These are phyloP conservation scores for Petunia hybrid DNA, from an alignment of 305 asterid genomes.

Conservation along the genomic window DNA sequence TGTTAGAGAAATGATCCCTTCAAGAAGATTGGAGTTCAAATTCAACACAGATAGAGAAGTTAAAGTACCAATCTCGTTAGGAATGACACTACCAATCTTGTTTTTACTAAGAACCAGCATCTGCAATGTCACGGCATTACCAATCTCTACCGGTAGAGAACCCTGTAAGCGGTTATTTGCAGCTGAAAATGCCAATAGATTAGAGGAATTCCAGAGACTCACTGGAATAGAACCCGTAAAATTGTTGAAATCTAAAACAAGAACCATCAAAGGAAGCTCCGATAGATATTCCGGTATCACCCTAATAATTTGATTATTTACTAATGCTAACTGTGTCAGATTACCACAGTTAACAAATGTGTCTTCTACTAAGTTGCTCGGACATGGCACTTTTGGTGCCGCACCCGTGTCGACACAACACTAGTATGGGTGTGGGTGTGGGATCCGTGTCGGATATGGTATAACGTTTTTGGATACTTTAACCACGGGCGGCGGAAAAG, in stretches of 20 bases:
- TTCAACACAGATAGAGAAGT: slow-evolving; percentile 61
- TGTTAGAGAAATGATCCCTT: slow-evolving; percentile 60
- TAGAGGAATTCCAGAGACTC: slow-evolving; percentile 61
- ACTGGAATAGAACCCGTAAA: slow-evolving; percentile 74
- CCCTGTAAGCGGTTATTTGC: slow-evolving; percentile 76
- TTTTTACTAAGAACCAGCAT: slow-evolving; percentile 70
- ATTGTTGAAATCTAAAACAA: slow-evolving; percentile 84
- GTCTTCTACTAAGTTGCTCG: slow-evolving; percentile 29
- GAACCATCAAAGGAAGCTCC: slow-evolving; percentile 69
- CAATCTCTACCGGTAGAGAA: slow-evolving; percentile 56
- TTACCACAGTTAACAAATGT: slow-evolving; percentile 69
- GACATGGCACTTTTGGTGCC: too few species aligned
- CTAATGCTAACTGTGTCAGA: slow-evolving; percentile 62
- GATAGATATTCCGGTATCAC: slow-evolving; percentile 70
- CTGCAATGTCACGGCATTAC: slow-evolving; percentile 58
- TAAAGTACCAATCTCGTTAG: slow-evolving; percentile 65
- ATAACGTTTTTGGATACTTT: too few species aligned
- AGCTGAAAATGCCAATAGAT: slow-evolving; percentile 75
- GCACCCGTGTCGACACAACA: too few species aligned
- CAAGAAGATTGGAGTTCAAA: slow-evolving; percentile 72
- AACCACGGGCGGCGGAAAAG: too few species aligned
- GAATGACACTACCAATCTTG: slow-evolving; percentile 60
- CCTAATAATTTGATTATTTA: slow-evolving; percentile 66
- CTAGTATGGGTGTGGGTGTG: too few species aligned
- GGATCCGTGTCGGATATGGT: too few species aligned